These are phyloP conservation scores for Claviceps spartinae DNA, from an alignment of 2,329 filamentous ascomycete species.

Conservation along the genomic window DNA sequence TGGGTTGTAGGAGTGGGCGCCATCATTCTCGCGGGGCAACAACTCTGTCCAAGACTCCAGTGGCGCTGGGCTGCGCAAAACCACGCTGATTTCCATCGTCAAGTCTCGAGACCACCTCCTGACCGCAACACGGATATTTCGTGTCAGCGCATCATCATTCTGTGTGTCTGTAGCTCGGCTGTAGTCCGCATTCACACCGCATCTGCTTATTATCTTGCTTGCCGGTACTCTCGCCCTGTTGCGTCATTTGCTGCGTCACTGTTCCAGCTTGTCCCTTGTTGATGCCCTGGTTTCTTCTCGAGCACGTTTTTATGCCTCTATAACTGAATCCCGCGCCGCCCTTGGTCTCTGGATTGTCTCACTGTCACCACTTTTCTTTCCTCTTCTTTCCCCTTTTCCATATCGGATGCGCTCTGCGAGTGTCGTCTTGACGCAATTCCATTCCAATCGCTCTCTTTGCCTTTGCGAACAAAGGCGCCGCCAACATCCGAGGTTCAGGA, in stretches of 20 bases:
- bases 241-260: background rate
- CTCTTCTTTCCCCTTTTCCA: background rate
- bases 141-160: too few relatives aligned
- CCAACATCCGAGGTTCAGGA: background rate
- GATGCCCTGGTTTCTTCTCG: background rate
- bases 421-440: background rate
- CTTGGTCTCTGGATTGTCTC: conserved; percentile 6
- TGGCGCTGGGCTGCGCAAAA: background rate
- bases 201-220: background rate
- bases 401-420: background rate
- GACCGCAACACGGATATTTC: background rate
- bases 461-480: background rate
- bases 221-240: background rate
- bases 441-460: background rate
- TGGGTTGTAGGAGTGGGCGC: too few relatives aligned
- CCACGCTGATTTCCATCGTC: background rate
- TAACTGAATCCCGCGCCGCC: conserved; percentile 3
- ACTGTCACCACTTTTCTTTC: conserved; percentile 6
- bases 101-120: background rate
- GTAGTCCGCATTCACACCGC: background rate
- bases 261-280: background rate
- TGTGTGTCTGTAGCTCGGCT: background rate
- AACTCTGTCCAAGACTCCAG: background rate
- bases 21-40: too few relatives aligned
- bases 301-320: conserved; percentile 1